phyloP scores from a whole-genome alignment of 108 stramenopile genomes.

The Epithemia pelagica region DNA sequence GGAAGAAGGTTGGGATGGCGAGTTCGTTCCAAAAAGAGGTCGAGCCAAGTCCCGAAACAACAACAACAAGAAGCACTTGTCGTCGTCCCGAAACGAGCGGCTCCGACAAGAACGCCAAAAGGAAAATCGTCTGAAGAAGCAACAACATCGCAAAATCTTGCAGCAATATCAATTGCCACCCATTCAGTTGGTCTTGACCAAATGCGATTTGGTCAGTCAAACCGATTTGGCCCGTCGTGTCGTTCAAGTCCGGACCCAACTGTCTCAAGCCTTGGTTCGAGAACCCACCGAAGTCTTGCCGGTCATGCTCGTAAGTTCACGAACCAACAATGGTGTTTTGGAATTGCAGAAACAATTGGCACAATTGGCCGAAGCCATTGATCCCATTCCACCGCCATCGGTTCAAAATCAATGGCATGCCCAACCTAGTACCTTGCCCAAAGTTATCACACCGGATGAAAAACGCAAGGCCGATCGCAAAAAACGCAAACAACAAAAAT shows the following conservation, averaged over 20 bases:
- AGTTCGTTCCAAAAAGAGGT: not conserved
- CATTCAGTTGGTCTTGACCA: constrained; percentile 78
- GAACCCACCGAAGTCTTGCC: constrained; percentile 57
- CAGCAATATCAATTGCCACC: constrained; percentile 46
- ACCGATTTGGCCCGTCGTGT: constrained; percentile 66
- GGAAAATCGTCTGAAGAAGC: not conserved
- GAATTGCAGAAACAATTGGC: constrained; percentile 75
- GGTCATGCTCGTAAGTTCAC: constrained; percentile 74
- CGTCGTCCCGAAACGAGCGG: not conserved
- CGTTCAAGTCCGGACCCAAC: constrained; percentile 46
- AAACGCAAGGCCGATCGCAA: too few species aligned
- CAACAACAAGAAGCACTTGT: too few species aligned
- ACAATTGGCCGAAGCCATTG: constrained; percentile 22
- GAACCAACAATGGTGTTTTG: constrained; percentile 58
- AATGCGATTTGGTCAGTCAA: constrained; percentile 75
- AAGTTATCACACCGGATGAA: too few species aligned
- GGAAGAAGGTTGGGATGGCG: not conserved
- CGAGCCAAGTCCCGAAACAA: not conserved
- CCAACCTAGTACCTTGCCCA: too few species aligned
- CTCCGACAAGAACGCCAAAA: not conserved
- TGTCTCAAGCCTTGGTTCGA: constrained; percentile 59
- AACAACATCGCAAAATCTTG: not conserved
- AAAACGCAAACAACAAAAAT: too few species aligned
- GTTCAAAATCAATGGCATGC: not conserved
- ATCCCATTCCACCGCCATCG: not conserved